Evolutionary conservation across 495 filamentous ascomycete species (phyloP).

Genomic region (Massariosphaeria phaeospora): DNA sequence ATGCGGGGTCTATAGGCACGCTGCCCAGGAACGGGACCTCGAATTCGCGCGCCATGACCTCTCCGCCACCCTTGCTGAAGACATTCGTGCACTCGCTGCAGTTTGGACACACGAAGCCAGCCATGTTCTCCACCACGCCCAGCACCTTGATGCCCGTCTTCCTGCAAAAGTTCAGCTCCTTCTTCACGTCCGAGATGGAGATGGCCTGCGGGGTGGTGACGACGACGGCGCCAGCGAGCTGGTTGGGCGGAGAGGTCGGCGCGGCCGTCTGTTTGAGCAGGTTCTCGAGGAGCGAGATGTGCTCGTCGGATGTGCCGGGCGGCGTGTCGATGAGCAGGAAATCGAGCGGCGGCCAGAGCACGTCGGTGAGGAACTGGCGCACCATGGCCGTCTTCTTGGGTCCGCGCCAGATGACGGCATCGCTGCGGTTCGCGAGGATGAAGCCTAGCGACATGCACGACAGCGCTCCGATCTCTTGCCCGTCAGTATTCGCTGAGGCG

Average conservation of each 20-base stretch:
- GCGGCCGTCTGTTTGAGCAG: slow-evolving; percentile 52
- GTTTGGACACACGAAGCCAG: slow-evolving; percentile 90
- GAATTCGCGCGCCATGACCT: slow-evolving; percentile 85
- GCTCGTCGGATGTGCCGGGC: slow-evolving; percentile 93
- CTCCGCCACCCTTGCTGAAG: slow-evolving; percentile 82
- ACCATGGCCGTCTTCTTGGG: slow-evolving; percentile 99
- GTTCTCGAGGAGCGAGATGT: slow-evolving; percentile 88
- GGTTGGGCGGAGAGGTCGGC: slow-evolving; percentile 39
- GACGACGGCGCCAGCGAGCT: slow-evolving; percentile 75
- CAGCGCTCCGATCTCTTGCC: slow-evolving; percentile 54
- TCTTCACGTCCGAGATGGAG: slow-evolving; percentile 85
- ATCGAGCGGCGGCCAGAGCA: slow-evolving; percentile 82
- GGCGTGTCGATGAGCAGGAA: slow-evolving; percentile 94
- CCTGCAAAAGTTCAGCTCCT: slow-evolving; percentile 91
- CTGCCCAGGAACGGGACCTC: slow-evolving; percentile 76
- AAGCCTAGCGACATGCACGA: slow-evolving; percentile 93
- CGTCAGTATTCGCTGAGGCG: neutral
- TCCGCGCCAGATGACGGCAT: slow-evolving; percentile 94
- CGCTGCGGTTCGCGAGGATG: slow-evolving; percentile 72
- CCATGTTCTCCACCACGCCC: slow-evolving; percentile 97
- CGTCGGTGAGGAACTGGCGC: slow-evolving; percentile 86
- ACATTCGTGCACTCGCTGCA: slow-evolving; percentile 91
- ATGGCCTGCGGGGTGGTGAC: slow-evolving; percentile 96
- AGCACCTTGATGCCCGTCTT: slow-evolving; percentile 79
- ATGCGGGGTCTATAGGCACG: slow-evolving; percentile 80